Evolutionary conservation across 1,284 basidiomycete species (phyloP), one percentile per base, ranked within the genome.

Genomic region (Ceratobasidium sp.): DNA sequence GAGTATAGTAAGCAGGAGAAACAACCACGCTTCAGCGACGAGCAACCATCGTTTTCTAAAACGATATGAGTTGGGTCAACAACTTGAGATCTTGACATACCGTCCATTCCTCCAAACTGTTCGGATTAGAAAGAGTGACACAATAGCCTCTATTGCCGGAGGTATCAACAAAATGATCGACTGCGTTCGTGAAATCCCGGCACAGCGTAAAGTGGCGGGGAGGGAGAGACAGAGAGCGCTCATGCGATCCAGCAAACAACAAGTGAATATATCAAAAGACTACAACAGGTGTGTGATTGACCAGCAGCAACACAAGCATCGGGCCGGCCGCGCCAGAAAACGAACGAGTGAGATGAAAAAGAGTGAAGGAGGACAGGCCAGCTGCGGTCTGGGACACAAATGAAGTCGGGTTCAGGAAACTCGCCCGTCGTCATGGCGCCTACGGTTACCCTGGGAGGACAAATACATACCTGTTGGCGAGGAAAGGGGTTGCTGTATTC

Each of bases 181-280:
- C 79, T 92, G 80, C 41, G 82, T 75, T 62, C 76, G 78, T 69
- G 84, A 82, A 74, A 89, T 83, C 52, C 84, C 82, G 74, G 85
- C 80, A 78, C 91, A 93, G 75, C 91, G 91, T 75, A 93, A 84
- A 75, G 87, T 90, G 48, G 89, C 81, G 72, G 88, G 85, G 52
- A 86, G 82, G 45, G 92, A 92, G 74, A 92, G 82, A 80, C 91
- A 93, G 77, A 87, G 80, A 73, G 85, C 78, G 78, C 79, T 80
- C 82, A 83, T 82, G 30, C 50, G 65, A 53, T 32, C 21, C 30
- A 57, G 16, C 21, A 36, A 67, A 16, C n/a, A 50, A n/a, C 36
- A 55, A 30, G 28, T 6, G 28, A 45, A 39, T 39, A 69, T 26
- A 69, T 57, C 21, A 39, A 23, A 45, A 52, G 36, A 28, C 46